phyloP scores from a whole-genome alignment of 2,329 filamentous ascomycete species.

The Fusarium algeriense region DNA sequence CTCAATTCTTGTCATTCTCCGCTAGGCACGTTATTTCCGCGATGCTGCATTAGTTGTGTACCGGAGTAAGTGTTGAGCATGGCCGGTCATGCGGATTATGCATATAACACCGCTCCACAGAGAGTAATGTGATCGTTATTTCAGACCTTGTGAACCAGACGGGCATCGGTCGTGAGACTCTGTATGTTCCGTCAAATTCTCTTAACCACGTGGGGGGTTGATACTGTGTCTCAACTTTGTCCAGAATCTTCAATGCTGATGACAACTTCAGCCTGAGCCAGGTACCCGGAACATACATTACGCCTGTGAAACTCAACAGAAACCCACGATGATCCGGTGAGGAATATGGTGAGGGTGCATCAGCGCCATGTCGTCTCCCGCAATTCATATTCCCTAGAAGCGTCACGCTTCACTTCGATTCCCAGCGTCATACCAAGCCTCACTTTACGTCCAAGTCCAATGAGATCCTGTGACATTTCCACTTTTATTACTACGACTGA shows the following conservation, averaged over 20 bases:
- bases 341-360: neutral
- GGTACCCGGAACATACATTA: neutral
- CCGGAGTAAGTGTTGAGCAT: neutral
- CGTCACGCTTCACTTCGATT: neutral
- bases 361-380: neutral
- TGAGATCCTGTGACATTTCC: neutral
- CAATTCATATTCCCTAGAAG: neutral
- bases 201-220: neutral
- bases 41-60: conserved; percentile 19
- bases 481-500: neutral
- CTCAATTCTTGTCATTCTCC: conserved; percentile 19
- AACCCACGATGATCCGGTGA: neutral
- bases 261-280: conserved; percentile 1
- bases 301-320: neutral
- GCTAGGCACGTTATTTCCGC: conserved; percentile 39
- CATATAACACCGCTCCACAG: neutral
- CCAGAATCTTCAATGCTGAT: neutral
- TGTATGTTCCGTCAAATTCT: neutral
- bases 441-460: conserved; percentile 1
- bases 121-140: neutral
- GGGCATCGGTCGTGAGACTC: neutral
- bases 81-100: conserved; percentile 1
- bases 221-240: conserved; percentile 1
- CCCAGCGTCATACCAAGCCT: conserved; percentile 16
- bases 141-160: neutral